Conservation (phyloP, 176 grass and related monocot species). For the Cymbopogon citratus region DNA sequence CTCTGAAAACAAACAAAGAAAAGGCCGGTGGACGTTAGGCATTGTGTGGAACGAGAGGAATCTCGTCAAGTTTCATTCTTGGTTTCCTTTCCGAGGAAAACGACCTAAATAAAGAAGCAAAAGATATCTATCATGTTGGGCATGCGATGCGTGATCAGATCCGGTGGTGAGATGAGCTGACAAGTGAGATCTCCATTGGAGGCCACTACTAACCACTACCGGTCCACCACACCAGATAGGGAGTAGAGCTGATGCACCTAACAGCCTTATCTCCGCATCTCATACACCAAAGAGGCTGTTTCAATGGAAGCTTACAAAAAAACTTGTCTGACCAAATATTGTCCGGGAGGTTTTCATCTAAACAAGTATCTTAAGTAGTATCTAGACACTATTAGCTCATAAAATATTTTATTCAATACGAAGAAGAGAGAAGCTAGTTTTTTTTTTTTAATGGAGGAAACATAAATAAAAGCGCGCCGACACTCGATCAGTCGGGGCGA, state of each 20-base stretch:
- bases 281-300: too few relatives aligned
- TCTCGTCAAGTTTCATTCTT: neutral
- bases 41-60: neutral
- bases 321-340: too few relatives aligned
- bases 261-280: neutral
- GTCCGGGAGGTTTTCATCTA: too few relatives aligned
- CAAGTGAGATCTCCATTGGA: neutral
- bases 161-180: neutral
- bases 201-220: neutral
- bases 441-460: too few relatives aligned
- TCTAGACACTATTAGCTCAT: too few relatives aligned
- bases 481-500: too few relatives aligned
- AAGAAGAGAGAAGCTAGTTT: too few relatives aligned
- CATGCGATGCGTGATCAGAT: neutral
- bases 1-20: neutral
- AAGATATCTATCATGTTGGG: neutral
- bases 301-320: too few relatives aligned
- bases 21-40: too few relatives aligned
- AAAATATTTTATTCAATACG: too few relatives aligned
- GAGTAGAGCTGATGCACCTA: neutral
- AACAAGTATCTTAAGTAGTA: too few relatives aligned
- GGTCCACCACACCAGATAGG: neutral
- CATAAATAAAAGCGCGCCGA: too few relatives aligned
- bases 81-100: slow-evolving; percentile 21
- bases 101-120: neutral